Base-by-base conservation (phyloP, 1,284 basidiomycete species). In the Bondarzewia mesenterica region DNA sequence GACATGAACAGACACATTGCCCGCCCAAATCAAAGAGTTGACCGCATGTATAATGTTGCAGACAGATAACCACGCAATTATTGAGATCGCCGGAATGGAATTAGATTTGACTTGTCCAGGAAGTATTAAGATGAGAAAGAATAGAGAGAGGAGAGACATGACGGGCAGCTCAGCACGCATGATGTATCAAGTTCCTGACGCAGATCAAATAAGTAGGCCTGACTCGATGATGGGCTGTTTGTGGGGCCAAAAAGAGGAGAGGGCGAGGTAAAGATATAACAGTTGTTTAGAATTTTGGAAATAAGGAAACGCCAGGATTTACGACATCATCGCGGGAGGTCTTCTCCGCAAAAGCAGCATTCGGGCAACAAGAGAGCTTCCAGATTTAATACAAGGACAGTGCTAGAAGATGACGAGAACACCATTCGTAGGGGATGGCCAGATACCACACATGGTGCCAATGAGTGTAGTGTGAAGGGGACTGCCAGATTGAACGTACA, bases 131-230 rank as follows among this genome's bases (percentile, higher is more conserved):
- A 67, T 54, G 40, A 78, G 62, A 21, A 80, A 57, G 23, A 58
- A 57, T 15, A 65, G 62, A 52, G 70, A 74, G 42, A 77, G 52
- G 57, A 82, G 72, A 12, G 80, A 78, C 27, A 80, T 53, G 16
- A 62, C 63, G 23, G 72, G 63, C 39, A 77, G 62, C 58, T 71
- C 72, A 47, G 66, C 56, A 47, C 67, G 67, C 78, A 82, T 82
- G 48, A 20, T 38, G 16, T 29, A 35, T 47, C 38, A 41, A 42
- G 37, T 32, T 32, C 18, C 49, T 37, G 46, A 32, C 44, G 44
- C 49, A 50, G 35, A 47, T 21, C 22, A 22, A 18, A 37, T 35
- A n/a, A 21, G 40, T 10, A 29, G 44, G 18, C 41, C 51, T 15
- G 44, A 27, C n/a, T 7, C 10, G 7, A 15, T 16, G 18, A 20